Base-by-base conservation (phyloP, 352 stramenopile species). In the Phytophthora cactorum region DNA sequence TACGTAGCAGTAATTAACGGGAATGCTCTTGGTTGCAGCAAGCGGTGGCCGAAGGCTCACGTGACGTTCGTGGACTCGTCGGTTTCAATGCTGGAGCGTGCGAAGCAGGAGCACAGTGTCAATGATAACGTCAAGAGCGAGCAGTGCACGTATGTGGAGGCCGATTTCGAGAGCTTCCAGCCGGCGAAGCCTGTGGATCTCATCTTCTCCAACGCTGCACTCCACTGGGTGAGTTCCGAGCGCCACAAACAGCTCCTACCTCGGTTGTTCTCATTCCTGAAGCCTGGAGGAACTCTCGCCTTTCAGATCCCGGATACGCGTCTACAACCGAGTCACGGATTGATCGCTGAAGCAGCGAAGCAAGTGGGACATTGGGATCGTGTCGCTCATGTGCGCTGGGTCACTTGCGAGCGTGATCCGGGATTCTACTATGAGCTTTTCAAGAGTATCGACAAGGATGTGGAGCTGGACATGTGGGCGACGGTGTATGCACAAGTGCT, bases 381-480 rank as follows among this genome's bases (percentile, higher is more conserved):
- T 6, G 52, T 90, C 15, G 70, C 72, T 0, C 62, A 63, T 38
- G 82, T 90, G 52, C 81, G 82, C 17, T 89, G 74, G 79, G 81
- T 91, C 29, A 91, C 79, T 11, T 89, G 79, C 49, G 84, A 93
- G 25, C 68, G 67, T 4, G 81, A 91, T 7, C 74, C 81, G 27
- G 45, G 32, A 4, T 89, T 81, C 51, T 91, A 91, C 75, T 93
- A 93, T 47, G 74, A 90, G 45, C 75, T 92, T 7, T 80, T 89
- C 43, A 72, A 78, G 27, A 27, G 17, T 5, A 15, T 50, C 12
- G 56, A 77, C 29, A 57, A 58, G 4, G 31, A 51, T 2, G 47
- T 45, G 10, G 49, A 56, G 4, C 54, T 91, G 1, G 80, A 91
- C 54, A 84, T 91, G 72, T 93, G 84, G 82, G 51, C 66, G 3